Evolutionary conservation across 495 filamentous ascomycete species (phyloP), one percentile per base, ranked within the genome.

Genomic region (Aspergillus ostianus): DNA sequence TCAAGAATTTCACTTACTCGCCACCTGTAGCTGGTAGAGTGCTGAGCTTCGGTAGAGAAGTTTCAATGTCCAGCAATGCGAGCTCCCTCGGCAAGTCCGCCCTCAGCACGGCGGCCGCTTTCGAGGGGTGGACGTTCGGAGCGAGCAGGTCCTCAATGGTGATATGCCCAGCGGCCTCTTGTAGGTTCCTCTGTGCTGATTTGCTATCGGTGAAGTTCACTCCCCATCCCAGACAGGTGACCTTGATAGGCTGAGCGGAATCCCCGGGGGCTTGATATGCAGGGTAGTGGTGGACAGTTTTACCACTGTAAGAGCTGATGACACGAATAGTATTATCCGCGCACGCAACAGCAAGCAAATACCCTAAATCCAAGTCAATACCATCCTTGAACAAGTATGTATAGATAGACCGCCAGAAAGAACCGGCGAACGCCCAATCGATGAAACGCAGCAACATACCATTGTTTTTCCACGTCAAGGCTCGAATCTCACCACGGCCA

Each of bases 21-120:
- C 69, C 64, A 4, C 76, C 74, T 10, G 71, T 76, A n/a, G 85
- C 85, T 5, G 85, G 85, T 32, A 96, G 69, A 2, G 85, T 81
- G 69, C 89, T 90, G 55, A 95, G 75, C 68, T 89, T 93, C 0
- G 92, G 92, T 41, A 97, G 72, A 29, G 88, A 85, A n/a, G 76
- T 85, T 58, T 93, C 90, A 20, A 92, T 81, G 67, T 96, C 92
- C 49, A 95, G 69, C 58, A 89, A 81, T 7, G 87, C 86, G 32
- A 97, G 78, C 61, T 93, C 88, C 45, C 87, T 77, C 2, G 91
- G 90, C n/a, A 96, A 72, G 68, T 93, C 85, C 0, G 78, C 72
- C 51, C 76, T 78, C 23, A 81, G 74, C 50, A 83, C 65, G 17
- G 71, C 64, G 2, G 68, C 60, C 17, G 67, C 73, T 44, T 73